A percentile compares a stretch with the other conserved stretches of the same genome.
Evolutionary conservation across 2,329 filamentous ascomycete genomes (phyloP).

Genomic region (Ophiognomonia clavigignenti-juglandacearum): DNA sequence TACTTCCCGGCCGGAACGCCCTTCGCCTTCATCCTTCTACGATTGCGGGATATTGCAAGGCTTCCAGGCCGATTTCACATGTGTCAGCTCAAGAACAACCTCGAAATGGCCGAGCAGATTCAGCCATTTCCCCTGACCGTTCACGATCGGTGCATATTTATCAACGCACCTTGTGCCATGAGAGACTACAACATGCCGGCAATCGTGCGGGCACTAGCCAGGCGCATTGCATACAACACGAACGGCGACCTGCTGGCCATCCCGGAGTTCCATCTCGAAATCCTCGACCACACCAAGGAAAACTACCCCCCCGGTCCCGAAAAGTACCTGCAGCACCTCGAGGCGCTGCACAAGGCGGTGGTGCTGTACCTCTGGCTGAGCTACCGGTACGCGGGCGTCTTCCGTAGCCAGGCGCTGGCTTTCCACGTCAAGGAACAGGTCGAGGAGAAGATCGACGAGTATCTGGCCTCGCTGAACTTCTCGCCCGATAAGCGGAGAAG

Average conservation of each 20-base stretch:
- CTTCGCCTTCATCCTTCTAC: constrained; percentile 75
- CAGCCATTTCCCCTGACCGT: constrained; percentile 67
- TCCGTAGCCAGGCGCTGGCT: constrained; percentile 68
- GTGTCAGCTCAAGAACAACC: constrained; percentile 56
- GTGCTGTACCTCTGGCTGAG: constrained; percentile 91
- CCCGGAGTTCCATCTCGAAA: constrained; percentile 62
- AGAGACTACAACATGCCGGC: constrained; percentile 40
- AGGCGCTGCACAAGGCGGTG: constrained; percentile 74
- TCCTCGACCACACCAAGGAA: constrained; percentile 60
- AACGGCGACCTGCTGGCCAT: constrained; percentile 70
- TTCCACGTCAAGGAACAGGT: constrained; percentile 74
- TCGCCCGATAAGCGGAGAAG: constrained; percentile 30
- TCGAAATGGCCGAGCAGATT: constrained; percentile 68
- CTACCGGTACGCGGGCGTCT: constrained; percentile 79
- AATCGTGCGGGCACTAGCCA: constrained; percentile 61
- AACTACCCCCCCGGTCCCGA: constrained; percentile 32
- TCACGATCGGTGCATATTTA: constrained; percentile 70
- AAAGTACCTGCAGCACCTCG: constrained; percentile 63
- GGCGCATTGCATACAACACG: constrained; percentile 62
- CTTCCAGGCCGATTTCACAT: constrained; percentile 66
- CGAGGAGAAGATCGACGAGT: constrained; percentile 68
- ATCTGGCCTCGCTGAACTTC: constrained; percentile 53
- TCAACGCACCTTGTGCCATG: constrained; percentile 62
- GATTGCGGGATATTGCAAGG: constrained; percentile 64
- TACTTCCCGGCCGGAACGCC: constrained; percentile 80